Conservation (phyloP, 257 asterid species). For the Buddleja alternifolia region DNA sequence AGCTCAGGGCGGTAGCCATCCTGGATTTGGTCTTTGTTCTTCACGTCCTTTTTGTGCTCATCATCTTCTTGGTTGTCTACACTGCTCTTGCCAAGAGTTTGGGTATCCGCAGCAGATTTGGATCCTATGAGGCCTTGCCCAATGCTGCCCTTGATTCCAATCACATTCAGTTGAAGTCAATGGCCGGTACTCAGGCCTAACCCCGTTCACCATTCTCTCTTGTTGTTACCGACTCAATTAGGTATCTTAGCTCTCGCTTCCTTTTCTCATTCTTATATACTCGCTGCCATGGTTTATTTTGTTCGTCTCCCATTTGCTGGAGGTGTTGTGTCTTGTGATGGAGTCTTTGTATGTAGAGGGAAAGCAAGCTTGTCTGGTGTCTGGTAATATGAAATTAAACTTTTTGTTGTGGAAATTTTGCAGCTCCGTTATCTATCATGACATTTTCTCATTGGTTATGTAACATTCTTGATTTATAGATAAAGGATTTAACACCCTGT, state of each 20-base stretch:
- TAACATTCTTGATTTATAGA: no score
- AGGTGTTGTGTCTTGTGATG: slow-evolving; percentile 13
- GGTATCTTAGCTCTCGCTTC: slow-evolving; percentile 26
- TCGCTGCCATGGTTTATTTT: background rate
- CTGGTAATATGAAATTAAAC: slow-evolving; percentile 20
- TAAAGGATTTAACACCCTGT: no score
- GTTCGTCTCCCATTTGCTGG: slow-evolving; percentile 12
- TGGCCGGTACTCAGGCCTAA: slow-evolving; percentile 89
- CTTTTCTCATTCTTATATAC: background rate
- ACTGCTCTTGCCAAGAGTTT: slow-evolving; percentile 57
- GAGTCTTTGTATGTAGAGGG: slow-evolving; percentile 18
- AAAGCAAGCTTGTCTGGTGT: slow-evolving; percentile 23
- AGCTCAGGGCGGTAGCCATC: slow-evolving; percentile 82
- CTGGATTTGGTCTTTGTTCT: slow-evolving; percentile 74
- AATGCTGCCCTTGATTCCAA: slow-evolving; percentile 53
- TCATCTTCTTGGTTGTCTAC: slow-evolving; percentile 56
- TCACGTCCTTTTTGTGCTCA: slow-evolving; percentile 64
- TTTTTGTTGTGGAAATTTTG: no score
- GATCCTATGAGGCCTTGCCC: slow-evolving; percentile 80
- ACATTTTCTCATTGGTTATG: no score
- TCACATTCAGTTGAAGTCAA: slow-evolving; percentile 87
- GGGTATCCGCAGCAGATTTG: slow-evolving; percentile 64
- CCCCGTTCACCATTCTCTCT: background rate
- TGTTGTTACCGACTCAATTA: slow-evolving; percentile 21
- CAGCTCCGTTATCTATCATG: no score